Evolutionary conservation across 192 early-diverging fungal genomes (phyloP).

Genomic region (Dissophora ornata): DNA sequence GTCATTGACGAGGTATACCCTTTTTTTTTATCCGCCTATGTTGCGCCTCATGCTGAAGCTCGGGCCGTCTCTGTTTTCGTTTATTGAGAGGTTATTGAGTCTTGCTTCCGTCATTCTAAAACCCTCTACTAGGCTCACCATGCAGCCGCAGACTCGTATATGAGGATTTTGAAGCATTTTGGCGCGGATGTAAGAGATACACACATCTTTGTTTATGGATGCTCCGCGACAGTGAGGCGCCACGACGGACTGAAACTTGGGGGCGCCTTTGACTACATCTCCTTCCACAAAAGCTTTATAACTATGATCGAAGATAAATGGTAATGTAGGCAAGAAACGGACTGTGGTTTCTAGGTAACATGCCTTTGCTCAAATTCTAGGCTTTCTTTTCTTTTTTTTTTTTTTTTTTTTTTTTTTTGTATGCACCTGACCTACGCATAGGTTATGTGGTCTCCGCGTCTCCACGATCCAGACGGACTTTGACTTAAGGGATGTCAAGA

Average conservation of each 20-base stretch:
- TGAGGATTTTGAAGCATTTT: constrained; percentile 79
- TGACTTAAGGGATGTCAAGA: constrained; percentile 63
- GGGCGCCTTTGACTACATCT: constrained; percentile 80
- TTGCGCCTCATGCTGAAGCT: no score
- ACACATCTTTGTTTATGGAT: constrained; percentile 88
- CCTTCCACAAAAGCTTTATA: constrained; percentile 77
- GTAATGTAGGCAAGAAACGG: constrained; percentile 46
- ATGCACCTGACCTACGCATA: constrained; percentile 12
- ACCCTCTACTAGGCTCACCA: constrained; percentile 81
- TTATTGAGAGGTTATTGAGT: not conserved
- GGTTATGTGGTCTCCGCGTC: constrained; percentile 74
- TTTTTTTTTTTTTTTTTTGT: constrained; percentile 5
- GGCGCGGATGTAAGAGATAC: constrained; percentile 55
- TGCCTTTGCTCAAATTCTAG: no score
- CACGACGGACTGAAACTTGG: constrained; percentile 82
- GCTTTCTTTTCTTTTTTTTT: no score
- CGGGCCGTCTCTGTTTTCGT: no score
- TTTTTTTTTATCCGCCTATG: constrained; percentile 13
- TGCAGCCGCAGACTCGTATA: constrained; percentile 82
- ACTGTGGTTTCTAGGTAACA: not conserved
- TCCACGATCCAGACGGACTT: constrained; percentile 72
- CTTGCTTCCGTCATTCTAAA: not conserved
- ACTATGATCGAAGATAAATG: constrained; percentile 89
- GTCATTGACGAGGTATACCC: constrained; percentile 82
- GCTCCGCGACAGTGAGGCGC: constrained; percentile 89